Evolutionary conservation across 2,329 filamentous ascomycete genomes (phyloP), one percentile per base, ranked within the genome.

Genomic region (Trichoderma oligosporum): DNA sequence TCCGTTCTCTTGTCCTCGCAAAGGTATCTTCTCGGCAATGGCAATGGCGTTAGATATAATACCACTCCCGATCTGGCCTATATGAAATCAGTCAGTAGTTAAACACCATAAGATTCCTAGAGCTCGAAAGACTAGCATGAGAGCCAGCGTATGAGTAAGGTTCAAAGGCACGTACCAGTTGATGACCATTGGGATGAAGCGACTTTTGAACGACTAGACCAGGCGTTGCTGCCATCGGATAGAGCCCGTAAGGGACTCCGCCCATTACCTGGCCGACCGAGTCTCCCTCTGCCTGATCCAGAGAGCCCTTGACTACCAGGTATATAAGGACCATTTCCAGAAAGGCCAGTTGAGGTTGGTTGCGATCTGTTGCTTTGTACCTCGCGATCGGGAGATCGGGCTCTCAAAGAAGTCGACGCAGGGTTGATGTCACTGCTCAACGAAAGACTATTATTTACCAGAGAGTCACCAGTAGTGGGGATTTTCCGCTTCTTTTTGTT

Each of bases 401-500:
- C 54, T 44, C 59, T 57, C 36, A 63, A 27, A 14, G 68, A 66
- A 45, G 67, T 62, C 25, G 65, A 60, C 18, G 70, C 58, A 25
- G 68, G 64, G 49, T 61, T 84, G 78, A 67, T 84, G 31, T 73
- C 71, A 48, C 61, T 64, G 36, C 66, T 67, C 14, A 71, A 58
- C 12, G 61, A 63, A 60, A 81, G 78, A 6, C 70, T 66, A 2
- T 73, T 72, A 49, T 74, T 76, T 18, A 79, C 64, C 3, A 72
- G 82, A 12, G 85, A 78, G 65, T 89, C 88, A 16, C 89, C 88
- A 8, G 90, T 91, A 0, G 91, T 91, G 0, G 94, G 94, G 35
- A 99, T 97, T 75, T 99, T 99, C 64, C 94, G 84, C 74, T 99
- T 97, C 78, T 97, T 99, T 75, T 99, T 99, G 71, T 99, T 99